Percentiles rank a stretch among this genome's conserved stretches.
phyloP scores from a whole-genome alignment of 2,329 filamentous ascomycete species.

The Calonectria pauciramosa region DNA sequence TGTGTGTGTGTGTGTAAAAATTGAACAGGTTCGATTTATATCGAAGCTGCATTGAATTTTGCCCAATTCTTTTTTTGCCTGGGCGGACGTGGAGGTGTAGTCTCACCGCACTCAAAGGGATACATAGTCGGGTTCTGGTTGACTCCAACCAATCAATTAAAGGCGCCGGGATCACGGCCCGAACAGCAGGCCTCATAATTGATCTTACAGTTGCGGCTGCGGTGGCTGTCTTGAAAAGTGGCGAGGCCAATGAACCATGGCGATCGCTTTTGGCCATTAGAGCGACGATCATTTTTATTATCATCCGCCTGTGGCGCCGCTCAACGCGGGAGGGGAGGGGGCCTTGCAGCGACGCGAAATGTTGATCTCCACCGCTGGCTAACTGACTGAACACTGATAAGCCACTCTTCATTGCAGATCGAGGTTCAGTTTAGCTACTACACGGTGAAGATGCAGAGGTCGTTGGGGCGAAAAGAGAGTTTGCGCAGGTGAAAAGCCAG shows the following conservation, averaged over 20 bases:
- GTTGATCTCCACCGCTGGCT: neutral
- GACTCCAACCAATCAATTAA: neutral
- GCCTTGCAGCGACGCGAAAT: neutral
- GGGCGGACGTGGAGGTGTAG: no score
- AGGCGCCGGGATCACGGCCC: neutral
- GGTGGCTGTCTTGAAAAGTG: neutral
- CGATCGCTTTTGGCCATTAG: neutral
- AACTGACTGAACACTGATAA: neutral
- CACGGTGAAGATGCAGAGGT: neutral
- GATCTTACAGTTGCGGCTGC: neutral
- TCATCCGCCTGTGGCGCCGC: neutral
- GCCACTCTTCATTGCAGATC: neutral
- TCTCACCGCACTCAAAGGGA: no score
- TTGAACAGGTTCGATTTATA: no score
- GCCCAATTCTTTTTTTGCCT: no score
- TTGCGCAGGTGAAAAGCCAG: neutral
- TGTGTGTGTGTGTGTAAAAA: no score
- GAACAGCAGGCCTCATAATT: neutral
- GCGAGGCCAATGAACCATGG: neutral
- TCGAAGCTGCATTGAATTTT: no score
- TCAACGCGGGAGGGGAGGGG: no score
- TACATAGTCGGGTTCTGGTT: neutral
- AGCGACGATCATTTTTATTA: neutral
- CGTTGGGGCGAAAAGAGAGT: neutral
- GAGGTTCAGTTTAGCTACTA: neutral